A percentile compares a stretch with the other conserved stretches of the same genome.
phyloP scores from a whole-genome alignment of 345 rosid genomes.

The Fremontodendron californicum region DNA sequence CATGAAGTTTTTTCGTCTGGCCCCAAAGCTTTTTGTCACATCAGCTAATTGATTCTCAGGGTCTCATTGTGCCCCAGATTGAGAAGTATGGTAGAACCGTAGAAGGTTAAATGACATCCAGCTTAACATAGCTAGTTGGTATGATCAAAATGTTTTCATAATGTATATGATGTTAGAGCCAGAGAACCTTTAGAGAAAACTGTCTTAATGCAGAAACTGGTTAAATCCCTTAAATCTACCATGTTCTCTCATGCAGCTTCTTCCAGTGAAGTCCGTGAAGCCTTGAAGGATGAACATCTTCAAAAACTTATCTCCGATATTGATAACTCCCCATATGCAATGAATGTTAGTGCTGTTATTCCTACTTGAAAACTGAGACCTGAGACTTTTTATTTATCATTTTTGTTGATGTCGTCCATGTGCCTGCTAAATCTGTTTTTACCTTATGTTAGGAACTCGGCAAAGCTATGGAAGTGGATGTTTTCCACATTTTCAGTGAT shows the following conservation, averaged over 20 bases:
- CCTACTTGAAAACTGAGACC: background rate
- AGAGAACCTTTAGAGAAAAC: background rate
- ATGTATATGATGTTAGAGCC: background rate
- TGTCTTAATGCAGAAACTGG: background rate
- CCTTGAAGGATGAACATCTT: slow-evolving; percentile 42
- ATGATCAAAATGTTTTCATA: background rate
- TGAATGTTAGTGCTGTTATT: slow-evolving; percentile 3
- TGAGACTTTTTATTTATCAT: background rate
- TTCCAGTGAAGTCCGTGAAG: slow-evolving; percentile 44
- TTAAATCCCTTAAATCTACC: background rate
- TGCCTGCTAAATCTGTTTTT: slow-evolving; percentile 11
- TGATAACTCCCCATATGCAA: slow-evolving; percentile 37
- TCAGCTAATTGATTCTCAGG: background rate
- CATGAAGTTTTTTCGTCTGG: background rate
- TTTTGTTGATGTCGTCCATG: background rate
- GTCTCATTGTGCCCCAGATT: background rate
- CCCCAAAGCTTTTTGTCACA: background rate
- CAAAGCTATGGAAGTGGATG: slow-evolving; percentile 53
- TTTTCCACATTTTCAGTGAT: slow-evolving; percentile 41
- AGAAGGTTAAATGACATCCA: background rate
- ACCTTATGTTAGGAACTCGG: slow-evolving; percentile 44
- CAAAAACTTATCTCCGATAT: slow-evolving; percentile 36
- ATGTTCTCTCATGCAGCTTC: slow-evolving; percentile 39
- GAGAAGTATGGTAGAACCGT: background rate
- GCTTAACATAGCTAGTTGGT: background rate